A percentile compares a stretch with the other conserved stretches of the same genome.
phyloP scores from a whole-genome alignment of 257 asterid genomes.

The Capsicum baccatum region DNA sequence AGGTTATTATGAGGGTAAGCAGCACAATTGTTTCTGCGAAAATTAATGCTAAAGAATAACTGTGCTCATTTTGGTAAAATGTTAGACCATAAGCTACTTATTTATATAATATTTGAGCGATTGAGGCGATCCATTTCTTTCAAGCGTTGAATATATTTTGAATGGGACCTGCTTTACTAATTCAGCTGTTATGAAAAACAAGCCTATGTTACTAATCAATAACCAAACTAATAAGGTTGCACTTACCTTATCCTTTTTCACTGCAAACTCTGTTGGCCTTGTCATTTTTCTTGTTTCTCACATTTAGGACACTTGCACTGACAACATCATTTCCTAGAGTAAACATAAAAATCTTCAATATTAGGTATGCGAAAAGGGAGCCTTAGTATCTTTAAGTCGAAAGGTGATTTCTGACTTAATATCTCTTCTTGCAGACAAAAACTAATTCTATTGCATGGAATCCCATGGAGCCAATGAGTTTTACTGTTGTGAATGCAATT shows the following conservation, averaged over 20 bases:
- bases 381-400: neutral
- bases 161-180: conserved; percentile 11
- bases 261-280: neutral
- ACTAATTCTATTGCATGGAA: conserved; percentile 94
- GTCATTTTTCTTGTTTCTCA: neutral
- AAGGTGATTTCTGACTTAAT: conserved; percentile 8
- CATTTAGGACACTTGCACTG: neutral
- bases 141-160: conserved; percentile 8
- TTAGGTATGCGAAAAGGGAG: neutral
- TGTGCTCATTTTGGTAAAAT: conserved; percentile 2
- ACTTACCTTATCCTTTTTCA: neutral
- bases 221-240: neutral
- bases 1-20: conserved; percentile 78
- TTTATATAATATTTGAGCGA: neutral
- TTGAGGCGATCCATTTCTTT: conserved; percentile 21
- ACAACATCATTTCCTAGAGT: neutral
- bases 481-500: conserved; percentile 78
- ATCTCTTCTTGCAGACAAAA: conserved; percentile 64
- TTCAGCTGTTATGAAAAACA: neutral
- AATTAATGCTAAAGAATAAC: neutral
- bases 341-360: neutral
- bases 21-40: neutral
- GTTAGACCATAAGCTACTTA: conserved; percentile 10
- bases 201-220: neutral
- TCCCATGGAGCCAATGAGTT: conserved; percentile 99